These are phyloP conservation scores for Aspergillus bertholletiae DNA, from an alignment of 495 filamentous ascomycete genomes.

Conservation along the genomic window DNA sequence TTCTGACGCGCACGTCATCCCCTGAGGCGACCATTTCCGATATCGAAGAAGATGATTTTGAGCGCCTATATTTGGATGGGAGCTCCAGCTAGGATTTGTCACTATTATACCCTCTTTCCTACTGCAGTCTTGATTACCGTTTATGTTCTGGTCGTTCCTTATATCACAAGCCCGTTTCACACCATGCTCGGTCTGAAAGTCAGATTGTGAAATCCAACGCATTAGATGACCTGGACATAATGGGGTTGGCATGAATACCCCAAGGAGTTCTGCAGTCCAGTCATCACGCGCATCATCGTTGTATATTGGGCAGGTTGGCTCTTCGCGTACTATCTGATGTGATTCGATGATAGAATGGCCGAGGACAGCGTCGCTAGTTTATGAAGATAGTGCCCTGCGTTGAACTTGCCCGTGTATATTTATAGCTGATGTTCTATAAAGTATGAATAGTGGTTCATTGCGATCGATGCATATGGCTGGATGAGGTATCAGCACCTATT, in stretches of 20 bases:
- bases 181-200: no score
- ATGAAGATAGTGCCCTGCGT: constrained; percentile 1
- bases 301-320: no score
- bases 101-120: neutral
- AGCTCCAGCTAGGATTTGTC: constrained; percentile 16
- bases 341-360: constrained; percentile 1
- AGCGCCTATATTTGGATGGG: constrained; percentile 30
- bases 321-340: neutral
- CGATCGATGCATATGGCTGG: neutral
- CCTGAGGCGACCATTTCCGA: constrained; percentile 35
- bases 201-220: no score
- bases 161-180: no score
- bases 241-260: no score
- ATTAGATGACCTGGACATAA: no score
- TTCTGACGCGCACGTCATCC: constrained; percentile 14
- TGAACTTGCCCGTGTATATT: neutral
- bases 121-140: neutral
- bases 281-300: no score
- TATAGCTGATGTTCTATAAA: constrained; percentile 10
- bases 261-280: no score
- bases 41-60: constrained; percentile 27
- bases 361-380: constrained; percentile 1
- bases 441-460: neutral
- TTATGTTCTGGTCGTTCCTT: no score
- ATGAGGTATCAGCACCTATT: neutral